Base-by-base conservation (phyloP, 139 green algal genomes). In the Dunaliella primolecta region DNA sequence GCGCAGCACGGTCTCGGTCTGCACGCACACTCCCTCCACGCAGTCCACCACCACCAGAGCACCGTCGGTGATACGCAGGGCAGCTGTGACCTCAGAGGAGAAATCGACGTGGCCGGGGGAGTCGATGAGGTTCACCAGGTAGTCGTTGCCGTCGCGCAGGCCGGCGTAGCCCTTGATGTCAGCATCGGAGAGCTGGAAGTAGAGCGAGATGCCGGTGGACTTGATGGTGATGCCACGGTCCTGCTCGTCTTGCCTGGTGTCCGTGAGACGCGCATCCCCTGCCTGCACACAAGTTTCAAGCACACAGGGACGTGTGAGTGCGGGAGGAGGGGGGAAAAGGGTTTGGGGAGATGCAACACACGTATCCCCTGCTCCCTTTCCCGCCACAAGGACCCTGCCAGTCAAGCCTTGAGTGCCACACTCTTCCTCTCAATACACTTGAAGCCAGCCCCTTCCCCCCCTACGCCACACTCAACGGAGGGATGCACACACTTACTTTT, bases 91-190 rank as follows among this genome's bases (percentile, higher is more conserved):
- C 93, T 99, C 97, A 30, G 96, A 99, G 1, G 95, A 98, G 88
- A 99, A 99, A 92, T 99, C 97, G 37, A 99, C 97, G 97, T 99
- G 97, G 46, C 97, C 97, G 64, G 97, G 97, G n/a, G 97, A 99
- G 87, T 99, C 97, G 85, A 99, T 99, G 57, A 99, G 90, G 94
- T 99, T 99, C 83, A 99, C 95, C 77, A 99, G 88, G 93, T 96
- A 99, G 75, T 97, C 89, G 86, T 98, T 98, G 78, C 97, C 96
- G 25, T 97, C 82, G 32, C 94, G 90, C 77, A 92, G 81, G 35
- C 93, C 91, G 1, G 32, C 23, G 85, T 95, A 95, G 81, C 87
- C 92, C 86, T 96, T 92, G 75, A 99, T 92, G 72, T 91, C 82
- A 37, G 94, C 92, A 0, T 98, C 95, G 0, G 84, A 78, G 90